Evolutionary conservation across 2,329 filamentous ascomycete genomes (phyloP), one percentile per base, ranked within the genome.

Genomic region (Exophiala xenobiotica): DNA sequence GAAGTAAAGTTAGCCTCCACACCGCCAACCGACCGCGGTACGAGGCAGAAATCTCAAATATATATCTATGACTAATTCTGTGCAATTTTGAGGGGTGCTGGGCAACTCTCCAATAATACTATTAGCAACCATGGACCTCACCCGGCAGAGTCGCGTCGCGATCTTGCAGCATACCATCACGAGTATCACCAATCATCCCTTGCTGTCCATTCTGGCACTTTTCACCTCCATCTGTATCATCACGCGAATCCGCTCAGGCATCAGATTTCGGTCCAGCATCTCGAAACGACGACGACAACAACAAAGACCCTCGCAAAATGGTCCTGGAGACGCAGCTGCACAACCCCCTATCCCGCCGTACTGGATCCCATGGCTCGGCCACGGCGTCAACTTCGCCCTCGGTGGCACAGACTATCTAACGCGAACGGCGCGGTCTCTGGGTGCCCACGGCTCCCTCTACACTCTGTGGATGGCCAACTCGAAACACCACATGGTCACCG

Each of bases 351-450:
- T 72, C 49, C 58, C 77, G 18, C 79, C 80, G 22, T 85, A 85
- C 65, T 85, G 79, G 78, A 64, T 85, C 6, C 81, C 82, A 1
- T 70, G 77, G 45, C 27, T 84, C 6, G 78, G 80, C 31, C 79
- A 85, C 68, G 70, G 75, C 5, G 59, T 77, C 33, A 67, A 66
- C 16, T 77, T 81, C 58, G 65, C 73, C 8, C 39, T 46, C 1
- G 47, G 54, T 20, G 53, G 39, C 7, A 49, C 39, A 11, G 24
- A 35, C 11, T 53, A 43, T 31, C 24, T 60, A 14, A 37, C 45
- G 8, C 35, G 29, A 6, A 18, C 46, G 16, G 44, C 55, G 29
- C 51, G 31, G 12, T 42, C 46, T 9, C 40, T 54, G 4, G 50
- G 23, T 23, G 47, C 42, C 55, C 64, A 63, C 59, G 59, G 24